Evolutionary conservation across 2,329 filamentous ascomycete species (phyloP).

Genomic region (Fusarium sp.): DNA sequence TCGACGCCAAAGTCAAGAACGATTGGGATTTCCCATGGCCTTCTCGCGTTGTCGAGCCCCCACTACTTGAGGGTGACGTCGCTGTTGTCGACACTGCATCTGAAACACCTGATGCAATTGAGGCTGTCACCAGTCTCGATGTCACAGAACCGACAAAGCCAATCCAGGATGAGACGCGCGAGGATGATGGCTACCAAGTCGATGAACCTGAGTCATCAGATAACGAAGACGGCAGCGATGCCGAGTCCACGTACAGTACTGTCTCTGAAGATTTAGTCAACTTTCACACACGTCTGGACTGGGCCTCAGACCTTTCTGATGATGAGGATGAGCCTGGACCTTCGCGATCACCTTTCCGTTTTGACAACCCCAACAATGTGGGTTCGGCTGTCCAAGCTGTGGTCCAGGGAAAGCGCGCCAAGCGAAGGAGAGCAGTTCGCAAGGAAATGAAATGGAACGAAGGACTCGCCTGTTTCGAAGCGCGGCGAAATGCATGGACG

Average conservation of each 20-base stretch:
- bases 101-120: background rate
- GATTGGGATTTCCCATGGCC: slow-evolving; percentile 72
- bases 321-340: slow-evolving; percentile 54
- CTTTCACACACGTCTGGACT: slow-evolving; percentile 62
- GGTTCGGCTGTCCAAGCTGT: slow-evolving; percentile 53
- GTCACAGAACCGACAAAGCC: slow-evolving; percentile 14
- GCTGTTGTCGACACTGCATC: slow-evolving; percentile 9
- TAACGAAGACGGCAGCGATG: slow-evolving; percentile 43
- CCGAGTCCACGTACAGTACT: slow-evolving; percentile 64
- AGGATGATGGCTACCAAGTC: slow-evolving; percentile 48
- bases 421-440: slow-evolving; percentile 64
- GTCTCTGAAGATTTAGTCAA: slow-evolving; percentile 64
- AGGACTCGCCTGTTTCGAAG: slow-evolving; percentile 81
- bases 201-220: slow-evolving; percentile 52
- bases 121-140: slow-evolving; percentile 13
- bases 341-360: slow-evolving; percentile 59
- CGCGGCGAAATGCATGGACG: slow-evolving; percentile 85
- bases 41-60: slow-evolving; percentile 38
- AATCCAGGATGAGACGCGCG: slow-evolving; percentile 46
- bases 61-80: slow-evolving; percentile 1
- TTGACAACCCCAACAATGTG: slow-evolving; percentile 60
- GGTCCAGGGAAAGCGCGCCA: slow-evolving; percentile 61
- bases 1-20: slow-evolving; percentile 62
- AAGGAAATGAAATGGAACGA: slow-evolving; percentile 81
- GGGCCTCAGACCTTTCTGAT: slow-evolving; percentile 66